Evolutionary conservation across 768 basidiomycete genomes (phyloP), one percentile per base, ranked within the genome.

Genomic region (Suillus paluster): DNA sequence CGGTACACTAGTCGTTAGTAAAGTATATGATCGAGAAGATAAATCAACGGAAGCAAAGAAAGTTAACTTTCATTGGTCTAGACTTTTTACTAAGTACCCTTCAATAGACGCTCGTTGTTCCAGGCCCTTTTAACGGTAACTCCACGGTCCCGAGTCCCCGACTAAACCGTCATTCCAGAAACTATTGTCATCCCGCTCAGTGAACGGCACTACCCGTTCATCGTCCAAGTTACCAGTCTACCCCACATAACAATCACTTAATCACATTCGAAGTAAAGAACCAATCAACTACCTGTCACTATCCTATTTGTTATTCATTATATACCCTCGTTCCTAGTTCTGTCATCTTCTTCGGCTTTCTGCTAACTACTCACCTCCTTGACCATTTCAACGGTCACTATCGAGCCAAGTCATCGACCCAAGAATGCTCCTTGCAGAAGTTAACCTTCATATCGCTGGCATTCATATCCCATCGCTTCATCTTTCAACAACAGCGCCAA

Each of bases 71-170:
- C n/a, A 14, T 23, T 27, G 49, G 49, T 50, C 49, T 50, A 50
- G 49, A n/a, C 49, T 30, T 50, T 50, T 50, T 9, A 34, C 49
- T 50, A 50, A 49, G 27, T 50, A 50, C 49, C 33, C 11, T 50
- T 50, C 30, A 50, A 50, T 50, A 50, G 49, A 33, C 49, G 49
- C 49, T 19, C 30, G 38, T 36, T 11, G 48, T 49, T 49, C 48
- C 27, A 49, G 48, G 17, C 27, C 12, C 12, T 38, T 38, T 38
- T 38, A 15, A 12, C 8, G 10, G 36, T 11, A 3, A 36, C 36
- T n/a, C 30, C 36, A 38, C 38, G 38, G 38, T 4, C 38, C 38
- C 38, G 38, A 38, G 14, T 38, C 2, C 4, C 38, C 38, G 38
- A 38, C 38, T n/a, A n/a, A n/a, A 30, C 30, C 30, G 30, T 30